Evolutionary conservation across 2,329 filamentous ascomycete species (phyloP), one percentile per base, ranked within the genome.

Genomic region (Magnaporthiopsis rhizophila): DNA sequence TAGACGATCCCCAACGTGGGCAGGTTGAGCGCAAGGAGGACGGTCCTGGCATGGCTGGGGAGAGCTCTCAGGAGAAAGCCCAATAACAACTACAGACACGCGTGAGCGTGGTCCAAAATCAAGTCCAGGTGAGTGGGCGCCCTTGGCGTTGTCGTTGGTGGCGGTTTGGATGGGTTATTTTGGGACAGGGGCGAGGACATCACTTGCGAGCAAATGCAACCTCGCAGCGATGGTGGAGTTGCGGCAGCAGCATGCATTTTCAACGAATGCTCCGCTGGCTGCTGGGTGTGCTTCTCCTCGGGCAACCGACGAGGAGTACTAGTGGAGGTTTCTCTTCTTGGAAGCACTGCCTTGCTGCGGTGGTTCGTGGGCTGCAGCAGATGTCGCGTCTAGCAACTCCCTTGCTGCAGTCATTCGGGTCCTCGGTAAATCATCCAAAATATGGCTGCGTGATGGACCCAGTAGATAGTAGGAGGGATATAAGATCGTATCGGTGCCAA

Each of bases 1-100:
- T 2, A 24, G n/a, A 53, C n/a, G 21, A n/a, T 11, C 21, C 21
- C 7, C 6, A 24, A 21, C 18, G 45, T 53, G 7, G 13, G 21
- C n/a, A 1, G 45, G 45, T 24, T 11, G 45, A 58, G 57, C 26
- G 53, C 30, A 63, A 36, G 50, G 24, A 62, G 53, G 62, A 34
- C 3, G 30, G n/a, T 13, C 21, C 50, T 21, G 56, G 8, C 28
- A 18, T 13, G 3, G 34, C 62, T 13, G 62, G 62, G 12, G 62
- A 38, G 30, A 58, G 62, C 62, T 36, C 53, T 11, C 12, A 26
- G 26, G 62, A 63, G 62, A 58, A 63, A 36, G 28, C 53, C 13
- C 62, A 63, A 63, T 63, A 53, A 63, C 62, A n/a, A 58, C 57
- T 58, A 30, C 50, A 57, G 26, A 32, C 32, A 57, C 32, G 53